Percentiles rank a stretch among this genome's conserved stretches.
These are phyloP conservation scores for Pichia sp. DNA, from an alignment of 1,139 yeast species.

Conservation along the genomic window DNA sequence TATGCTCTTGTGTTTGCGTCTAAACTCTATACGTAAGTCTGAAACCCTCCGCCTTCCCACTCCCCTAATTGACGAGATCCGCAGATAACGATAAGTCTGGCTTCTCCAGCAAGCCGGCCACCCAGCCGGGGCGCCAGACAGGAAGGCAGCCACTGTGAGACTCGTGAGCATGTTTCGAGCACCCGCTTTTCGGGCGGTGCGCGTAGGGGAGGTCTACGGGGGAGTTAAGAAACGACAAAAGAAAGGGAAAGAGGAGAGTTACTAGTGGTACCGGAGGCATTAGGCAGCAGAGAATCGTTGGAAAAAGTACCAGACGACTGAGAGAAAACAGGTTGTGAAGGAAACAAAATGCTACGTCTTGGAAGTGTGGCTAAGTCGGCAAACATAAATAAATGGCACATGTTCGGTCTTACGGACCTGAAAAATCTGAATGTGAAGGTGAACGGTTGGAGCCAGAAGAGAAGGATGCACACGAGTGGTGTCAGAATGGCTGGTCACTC, in stretches of 20 bases:
- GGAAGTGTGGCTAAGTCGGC: background rate
- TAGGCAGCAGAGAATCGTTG: background rate
- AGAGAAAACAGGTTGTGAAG: background rate
- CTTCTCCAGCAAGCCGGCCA: background rate
- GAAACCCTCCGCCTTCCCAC: background rate
- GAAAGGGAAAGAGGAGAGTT: background rate
- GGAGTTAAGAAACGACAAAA: background rate
- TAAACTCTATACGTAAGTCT: background rate
- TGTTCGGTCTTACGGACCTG: background rate
- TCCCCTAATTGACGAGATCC: background rate
- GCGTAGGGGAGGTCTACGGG: background rate
- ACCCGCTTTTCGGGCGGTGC: background rate
- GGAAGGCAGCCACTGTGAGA: background rate
- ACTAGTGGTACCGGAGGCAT: background rate
- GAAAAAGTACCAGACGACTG: background rate
- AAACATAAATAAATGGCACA: background rate
- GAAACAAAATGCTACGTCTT: background rate
- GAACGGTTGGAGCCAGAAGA: background rate
- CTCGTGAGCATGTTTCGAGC: background rate
- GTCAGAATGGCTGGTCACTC: constrained; percentile 63
- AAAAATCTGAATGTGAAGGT: background rate
- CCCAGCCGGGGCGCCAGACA: background rate
- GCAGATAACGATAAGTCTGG: background rate
- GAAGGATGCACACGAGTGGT: constrained; percentile 15
- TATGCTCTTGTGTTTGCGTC: background rate